Base-by-base conservation (phyloP, 176 grass and related monocot species). In the Phoenix dactylifera region DNA sequence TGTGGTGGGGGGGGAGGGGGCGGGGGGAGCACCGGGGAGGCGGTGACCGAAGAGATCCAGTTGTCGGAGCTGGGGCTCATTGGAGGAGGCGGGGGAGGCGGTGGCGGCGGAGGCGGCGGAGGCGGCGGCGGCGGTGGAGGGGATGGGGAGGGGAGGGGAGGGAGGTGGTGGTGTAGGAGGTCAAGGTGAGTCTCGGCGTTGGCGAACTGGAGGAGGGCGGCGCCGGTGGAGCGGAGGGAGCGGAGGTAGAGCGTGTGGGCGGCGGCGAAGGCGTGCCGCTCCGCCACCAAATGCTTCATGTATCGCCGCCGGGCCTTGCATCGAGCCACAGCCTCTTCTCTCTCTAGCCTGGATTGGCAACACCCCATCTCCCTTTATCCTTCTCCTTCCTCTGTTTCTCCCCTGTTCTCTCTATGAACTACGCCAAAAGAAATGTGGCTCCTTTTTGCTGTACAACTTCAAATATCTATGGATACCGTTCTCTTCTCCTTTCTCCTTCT, bases 171-270 rank as follows among this genome's bases (percentile, higher is more conserved):
- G 18, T 79, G 51, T 59, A 68, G 69, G 22, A 72, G 77, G 53
- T 72, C 74, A 57, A 74, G 77, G 75, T 90, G 76, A 24, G 84
- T 64, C 78, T 97, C 93, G 51, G 87, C 84, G 49, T 79, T 88
- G 65, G 93, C 84, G 66, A 97, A 97, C 76, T 91, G 87, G 26
- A 97, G 81, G 60, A 97, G 81, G 19, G 93, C 82, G 16, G 84
- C 74, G 44, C 93, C 93, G 0, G 87, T 91, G 66, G 81, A 77
- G 32, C 93, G 84, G 7, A 97, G 83, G 15, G 93, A 76, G 3
- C 78, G 87, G 24, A 97, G 84, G 81, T 97, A 97, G 54, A 97
- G 72, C 22, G 93, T 70, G 75, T 97, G 93, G n/a, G 83, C 75
- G 16, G 87, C 82, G 17, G 93, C 93, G 53, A 91, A 77, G 67